These are phyloP conservation scores for Xanthoconium purpureum DNA, from an alignment of 768 basidiomycete genomes.

Conservation along the genomic window DNA sequence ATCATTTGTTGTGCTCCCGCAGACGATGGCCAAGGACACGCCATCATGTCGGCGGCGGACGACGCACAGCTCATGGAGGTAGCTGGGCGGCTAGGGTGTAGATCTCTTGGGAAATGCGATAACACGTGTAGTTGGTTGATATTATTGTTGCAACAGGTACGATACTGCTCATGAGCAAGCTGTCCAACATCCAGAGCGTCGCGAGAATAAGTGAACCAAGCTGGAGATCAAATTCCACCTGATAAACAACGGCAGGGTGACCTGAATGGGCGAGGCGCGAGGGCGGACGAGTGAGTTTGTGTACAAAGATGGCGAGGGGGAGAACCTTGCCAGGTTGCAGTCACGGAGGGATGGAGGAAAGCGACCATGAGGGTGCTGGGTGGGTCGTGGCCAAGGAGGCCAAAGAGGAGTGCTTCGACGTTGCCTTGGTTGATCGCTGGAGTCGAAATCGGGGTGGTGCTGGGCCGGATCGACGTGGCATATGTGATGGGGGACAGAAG, in stretches of 20 bases:
- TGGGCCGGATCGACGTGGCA: conserved; percentile 15
- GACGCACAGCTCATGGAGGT: no score
- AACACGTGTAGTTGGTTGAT: no score
- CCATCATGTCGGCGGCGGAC: no score
- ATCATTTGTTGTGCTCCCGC: no score
- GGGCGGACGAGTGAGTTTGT: conserved; percentile 34
- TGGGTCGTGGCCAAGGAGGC: conserved; percentile 43
- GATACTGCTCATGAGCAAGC: conserved; percentile 9
- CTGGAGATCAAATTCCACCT: conserved; percentile 51
- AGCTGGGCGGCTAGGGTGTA: no score
- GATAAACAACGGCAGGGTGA: conserved; percentile 34
- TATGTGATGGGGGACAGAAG: conserved; percentile 43
- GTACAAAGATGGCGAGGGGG: conserved; percentile 31
- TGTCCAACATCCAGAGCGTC: conserved; percentile 48
- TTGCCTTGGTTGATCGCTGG: conserved; percentile 40
- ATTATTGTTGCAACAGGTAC: no score
- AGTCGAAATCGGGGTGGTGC: neutral
- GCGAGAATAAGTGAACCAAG: conserved; percentile 39
- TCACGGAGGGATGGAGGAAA: conserved; percentile 41
- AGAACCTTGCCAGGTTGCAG: conserved; percentile 54
- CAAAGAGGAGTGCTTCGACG: conserved; percentile 53
- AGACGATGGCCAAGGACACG: no score
- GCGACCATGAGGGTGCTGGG: conserved; percentile 46
- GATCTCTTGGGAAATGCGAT: no score
- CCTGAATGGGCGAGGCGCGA: conserved; percentile 17